phyloP scores from a whole-genome alignment of 129 eudicot species.

The Chrysanthemum makinoi region DNA sequence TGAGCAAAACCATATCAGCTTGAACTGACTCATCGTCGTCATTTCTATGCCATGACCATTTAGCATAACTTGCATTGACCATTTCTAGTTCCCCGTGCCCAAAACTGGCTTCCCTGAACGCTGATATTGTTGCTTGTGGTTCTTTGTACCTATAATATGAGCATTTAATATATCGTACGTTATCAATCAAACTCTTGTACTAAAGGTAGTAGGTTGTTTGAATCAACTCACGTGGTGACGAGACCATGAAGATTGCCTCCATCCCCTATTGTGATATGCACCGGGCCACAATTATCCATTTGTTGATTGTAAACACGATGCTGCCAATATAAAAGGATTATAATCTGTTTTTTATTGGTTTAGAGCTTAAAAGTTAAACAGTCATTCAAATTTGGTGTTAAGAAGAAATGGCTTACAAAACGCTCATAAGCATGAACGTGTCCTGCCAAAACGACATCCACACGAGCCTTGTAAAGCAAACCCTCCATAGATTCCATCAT shows the following conservation, averaged over 20 bases:
- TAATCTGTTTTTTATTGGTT: not conserved
- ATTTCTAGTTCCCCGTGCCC: slow-evolving; percentile 60
- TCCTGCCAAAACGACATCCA: slow-evolving; percentile 68
- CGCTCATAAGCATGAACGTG: slow-evolving; percentile 90
- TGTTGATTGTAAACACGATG: slow-evolving; percentile 48
- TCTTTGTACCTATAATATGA: slow-evolving; percentile 41
- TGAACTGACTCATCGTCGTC: slow-evolving; percentile 44
- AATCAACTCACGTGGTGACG: slow-evolving; percentile 44
- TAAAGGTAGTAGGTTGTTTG: not conserved
- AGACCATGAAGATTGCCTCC: slow-evolving; percentile 78
- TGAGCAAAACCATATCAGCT: slow-evolving; percentile 46
- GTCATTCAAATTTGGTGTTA: not conserved
- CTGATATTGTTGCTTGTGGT: slow-evolving; percentile 50
- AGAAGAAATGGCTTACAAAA: slow-evolving; percentile 41
- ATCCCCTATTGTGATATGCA: slow-evolving; percentile 67
- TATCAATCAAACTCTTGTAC: not conserved
- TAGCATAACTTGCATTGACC: slow-evolving; percentile 54
- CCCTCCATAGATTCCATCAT: slow-evolving; percentile 71
- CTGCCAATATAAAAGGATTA: slow-evolving; percentile 22
- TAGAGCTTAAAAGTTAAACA: not conserved
- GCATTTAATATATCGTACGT: not conserved
- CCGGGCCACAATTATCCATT: slow-evolving; percentile 52
- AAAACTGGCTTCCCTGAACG: slow-evolving; percentile 41
- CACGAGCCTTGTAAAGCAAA: slow-evolving; percentile 53
- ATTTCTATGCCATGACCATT: slow-evolving; percentile 76